phyloP scores from a whole-genome alignment of 805 yeast genomes.

The Cyberlindnera euphorbiiphila region DNA sequence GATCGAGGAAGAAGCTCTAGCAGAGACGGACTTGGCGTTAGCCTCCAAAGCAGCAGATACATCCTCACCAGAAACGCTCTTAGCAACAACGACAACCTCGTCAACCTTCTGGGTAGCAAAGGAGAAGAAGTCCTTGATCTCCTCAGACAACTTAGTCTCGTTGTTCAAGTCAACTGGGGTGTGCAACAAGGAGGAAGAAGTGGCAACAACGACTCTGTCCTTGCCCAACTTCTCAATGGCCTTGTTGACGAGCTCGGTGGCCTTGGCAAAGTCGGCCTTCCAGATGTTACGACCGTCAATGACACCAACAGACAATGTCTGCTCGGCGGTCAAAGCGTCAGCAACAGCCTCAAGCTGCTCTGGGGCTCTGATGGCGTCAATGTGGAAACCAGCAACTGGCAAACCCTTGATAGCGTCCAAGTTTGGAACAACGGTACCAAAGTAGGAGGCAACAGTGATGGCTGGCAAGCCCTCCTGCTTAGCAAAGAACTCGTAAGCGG shows the following conservation, averaged over 20 bases:
- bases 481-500: conserved; percentile 76
- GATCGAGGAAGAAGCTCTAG: conserved; percentile 82
- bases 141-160: conserved; percentile 88
- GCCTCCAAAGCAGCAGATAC: conserved; percentile 76
- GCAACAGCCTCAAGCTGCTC: conserved; percentile 88
- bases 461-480: conserved; percentile 70
- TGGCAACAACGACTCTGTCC: conserved; percentile 83
- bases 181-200: conserved; percentile 96
- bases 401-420: conserved; percentile 80
- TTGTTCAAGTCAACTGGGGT: conserved; percentile 95
- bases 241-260: conserved; percentile 74
- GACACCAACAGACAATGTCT: conserved; percentile 91
- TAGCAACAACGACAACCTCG: conserved; percentile 90
- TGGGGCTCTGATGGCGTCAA: conserved; percentile 93
- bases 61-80: conserved; percentile 78
- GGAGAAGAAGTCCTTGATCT: conserved; percentile 96
- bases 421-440: conserved; percentile 99
- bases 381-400: conserved; percentile 95
- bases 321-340: conserved; percentile 60
- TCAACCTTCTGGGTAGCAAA: conserved; percentile 94
- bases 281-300: conserved; percentile 99
- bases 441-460: conserved; percentile 84
- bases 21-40: conserved; percentile 79
- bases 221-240: conserved; percentile 84
- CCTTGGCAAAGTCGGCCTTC: conserved; percentile 93